Evolutionary conservation across 2,329 filamentous ascomycete species (phyloP), one percentile per base, ranked within the genome.

Genomic region (Teratosphaeriaceae sp.): DNA sequence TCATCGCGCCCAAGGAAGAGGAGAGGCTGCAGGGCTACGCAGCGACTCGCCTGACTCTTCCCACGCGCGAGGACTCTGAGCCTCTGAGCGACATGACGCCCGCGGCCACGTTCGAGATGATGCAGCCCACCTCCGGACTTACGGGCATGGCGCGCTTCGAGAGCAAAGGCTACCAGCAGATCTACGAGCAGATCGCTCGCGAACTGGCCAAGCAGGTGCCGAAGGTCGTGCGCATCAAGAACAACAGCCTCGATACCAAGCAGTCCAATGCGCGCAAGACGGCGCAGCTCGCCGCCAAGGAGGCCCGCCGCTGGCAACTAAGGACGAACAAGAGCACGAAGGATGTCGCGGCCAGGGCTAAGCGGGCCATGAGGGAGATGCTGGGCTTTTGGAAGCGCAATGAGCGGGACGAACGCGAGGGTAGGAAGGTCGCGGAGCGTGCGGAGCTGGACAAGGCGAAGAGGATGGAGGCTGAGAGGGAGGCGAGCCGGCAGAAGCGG

Each of bases 321-420:
- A 85, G 88, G 31, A 98, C 92, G 42, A 98, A 98, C 73, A 97
- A 98, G 75, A 94, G 89, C 61, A 92, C 86, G 64, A 98, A 98
- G 66, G 92, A 98, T 65, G 85, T 94, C 3, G 92, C 97, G 63
- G 92, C 92, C 31, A 82, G 92, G 37, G 92, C 92, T 45, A 98
- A 98, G 74, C 85, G 92, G 54, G 90, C 90, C 46, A 98, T 98
- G 92, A 82, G 92, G 62, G 92, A 98, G 68, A 98, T 98, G 92
- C 92, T 96, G 78, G 82, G 86, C 45, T 98, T 97, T 76, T 98
- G 92, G 92, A 97, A 97, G 69, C 84, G 90, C 44, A 98, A 98
- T 64, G 92, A 98, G 66, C 85, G 90, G 41, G 92, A 98, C 63
- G 92, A 98, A 64, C 86, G 92, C 47, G 92, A 98, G 64, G 74